Conservation (phyloP, 164 flowering plant species). For the Macadamia tetraphylla region DNA sequence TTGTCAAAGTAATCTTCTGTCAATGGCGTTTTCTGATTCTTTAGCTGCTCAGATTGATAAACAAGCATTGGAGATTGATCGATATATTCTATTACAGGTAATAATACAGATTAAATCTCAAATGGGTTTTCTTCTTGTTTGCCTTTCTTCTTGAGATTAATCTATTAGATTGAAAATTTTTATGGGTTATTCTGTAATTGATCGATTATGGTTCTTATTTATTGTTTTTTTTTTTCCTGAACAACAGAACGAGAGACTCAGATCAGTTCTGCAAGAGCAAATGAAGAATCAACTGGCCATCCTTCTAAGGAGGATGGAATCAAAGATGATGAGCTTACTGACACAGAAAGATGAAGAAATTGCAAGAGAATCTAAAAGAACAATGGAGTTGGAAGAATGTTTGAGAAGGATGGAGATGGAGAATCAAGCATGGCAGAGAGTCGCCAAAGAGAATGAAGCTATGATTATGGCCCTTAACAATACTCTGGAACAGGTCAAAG, state of each 20-base stretch:
- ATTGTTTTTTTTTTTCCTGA: neutral
- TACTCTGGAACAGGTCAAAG: constrained; percentile 38
- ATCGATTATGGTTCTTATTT: neutral
- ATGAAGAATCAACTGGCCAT: constrained; percentile 22
- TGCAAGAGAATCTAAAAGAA: constrained; percentile 22
- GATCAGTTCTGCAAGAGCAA: constrained; percentile 32
- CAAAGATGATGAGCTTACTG: constrained; percentile 19
- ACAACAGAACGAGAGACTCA: constrained; percentile 47
- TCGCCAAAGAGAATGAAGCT: constrained; percentile 58
- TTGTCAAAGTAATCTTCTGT: neutral
- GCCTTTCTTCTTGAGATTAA: neutral
- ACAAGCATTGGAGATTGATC: constrained; percentile 44
- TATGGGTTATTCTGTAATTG: neutral
- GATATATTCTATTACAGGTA: constrained; percentile 43
- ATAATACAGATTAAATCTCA: neutral
- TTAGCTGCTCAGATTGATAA: constrained; percentile 26
- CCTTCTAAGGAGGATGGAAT: constrained; percentile 24
- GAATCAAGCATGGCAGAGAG: constrained; percentile 53
- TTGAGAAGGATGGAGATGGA: constrained; percentile 30
- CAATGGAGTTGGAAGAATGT: constrained; percentile 31
- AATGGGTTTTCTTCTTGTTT: neutral
- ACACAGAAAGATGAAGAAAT: constrained; percentile 36
- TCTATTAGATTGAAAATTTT: neutral
- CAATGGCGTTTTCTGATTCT: constrained; percentile 23
- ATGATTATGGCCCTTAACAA: constrained; percentile 35